A percentile compares a stretch with the other conserved stretches of the same genome.
These are phyloP conservation scores for Apiotrichum veenhuisii DNA, from an alignment of 1,284 basidiomycete genomes.

Conservation along the genomic window DNA sequence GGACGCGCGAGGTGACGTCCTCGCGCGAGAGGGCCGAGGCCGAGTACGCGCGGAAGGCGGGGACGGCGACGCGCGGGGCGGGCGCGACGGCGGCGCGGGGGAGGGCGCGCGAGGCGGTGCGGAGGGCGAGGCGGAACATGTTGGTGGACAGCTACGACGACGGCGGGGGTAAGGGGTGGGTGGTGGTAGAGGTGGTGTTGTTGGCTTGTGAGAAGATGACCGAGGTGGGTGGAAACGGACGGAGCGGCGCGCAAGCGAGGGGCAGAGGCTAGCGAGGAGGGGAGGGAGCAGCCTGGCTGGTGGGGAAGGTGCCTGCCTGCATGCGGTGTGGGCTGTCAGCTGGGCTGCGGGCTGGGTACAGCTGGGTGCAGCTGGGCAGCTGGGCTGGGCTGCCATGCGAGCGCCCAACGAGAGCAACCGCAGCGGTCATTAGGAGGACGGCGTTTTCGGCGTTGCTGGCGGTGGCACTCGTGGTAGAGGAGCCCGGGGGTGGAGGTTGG, in stretches of 20 bases:
- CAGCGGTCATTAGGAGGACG: not conserved
- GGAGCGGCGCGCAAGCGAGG: too few species aligned
- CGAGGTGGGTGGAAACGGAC: too few species aligned
- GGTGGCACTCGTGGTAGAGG: too few species aligned
- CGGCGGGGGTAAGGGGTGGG: not conserved
- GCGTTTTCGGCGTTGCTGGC: not conserved
- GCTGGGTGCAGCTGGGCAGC: too few species aligned
- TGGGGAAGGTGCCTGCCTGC: too few species aligned
- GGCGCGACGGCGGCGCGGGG: conserved; percentile 7
- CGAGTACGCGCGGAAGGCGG: conserved; percentile 59
- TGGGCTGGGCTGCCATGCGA: too few species aligned
- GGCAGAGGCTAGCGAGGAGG: too few species aligned
- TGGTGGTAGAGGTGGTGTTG: conserved; percentile 1
- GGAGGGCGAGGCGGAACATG: conserved; percentile 40
- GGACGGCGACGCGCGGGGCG: conserved; percentile 10
- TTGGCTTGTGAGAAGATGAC: not conserved
- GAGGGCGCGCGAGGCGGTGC: conserved; percentile 18
- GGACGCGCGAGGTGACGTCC: conserved; percentile 73
- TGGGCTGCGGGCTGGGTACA: too few species aligned
- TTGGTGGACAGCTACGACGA: conserved; percentile 1
- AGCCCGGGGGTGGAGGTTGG: not conserved
- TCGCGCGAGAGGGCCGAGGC: conserved; percentile 70
- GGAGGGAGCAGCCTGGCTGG: too few species aligned
- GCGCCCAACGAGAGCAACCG: not conserved
- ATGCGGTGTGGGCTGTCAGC: too few species aligned